Evolutionary conservation across 768 basidiomycete genomes (phyloP), one percentile per base, ranked within the genome.

Genomic region (Xerocomellus dryophilus): DNA sequence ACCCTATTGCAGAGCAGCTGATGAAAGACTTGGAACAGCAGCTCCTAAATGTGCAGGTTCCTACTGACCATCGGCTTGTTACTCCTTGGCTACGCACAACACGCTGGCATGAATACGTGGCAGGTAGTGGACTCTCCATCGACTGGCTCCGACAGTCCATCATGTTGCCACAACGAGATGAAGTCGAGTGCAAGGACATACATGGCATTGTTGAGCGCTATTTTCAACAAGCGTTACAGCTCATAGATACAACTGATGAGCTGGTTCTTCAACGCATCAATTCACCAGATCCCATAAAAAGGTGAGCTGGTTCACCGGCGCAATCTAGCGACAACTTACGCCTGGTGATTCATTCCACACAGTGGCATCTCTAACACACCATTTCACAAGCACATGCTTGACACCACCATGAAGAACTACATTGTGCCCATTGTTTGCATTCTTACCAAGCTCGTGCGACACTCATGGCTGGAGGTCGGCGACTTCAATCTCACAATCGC

Each of bases 361-460:
- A 36, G 35, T 8, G 60, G 64, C 0, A 64, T 69, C 15, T 61
- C 56, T 43, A 64, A 68, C 51, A 61, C 48, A 0, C 66, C 68
- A 0, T 54, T 71, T 17, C 61, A 65, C 11, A 53, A 51, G 1
- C 64, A 68, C 11, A 53, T 61, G 29, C 31, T 62, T 5, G 40
- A 47, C 0, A 11, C 17, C 1, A 60, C 51, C 0, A 48, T 68
- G 18, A 43, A 51, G 0, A 15, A 44, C 5, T 72, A 72, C 18
- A 61, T 17, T 5, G 42, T 0, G 0, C 54, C 41, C 0, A 23
- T 53, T 0, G 5, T 61, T 0, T 12, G 18, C 2, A 14, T 61
- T 0, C 4, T 64, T 0, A 7, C 29, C 9, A 55, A 60, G 56
- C 42, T 54, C 3, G 1, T 40, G 5, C 18, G n/a, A 5, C 0